Percentiles rank a stretch among this genome's conserved stretches.
These are phyloP conservation scores for Wickerhamiella azyma DNA, from an alignment of 805 yeast species.

Conservation along the genomic window DNA sequence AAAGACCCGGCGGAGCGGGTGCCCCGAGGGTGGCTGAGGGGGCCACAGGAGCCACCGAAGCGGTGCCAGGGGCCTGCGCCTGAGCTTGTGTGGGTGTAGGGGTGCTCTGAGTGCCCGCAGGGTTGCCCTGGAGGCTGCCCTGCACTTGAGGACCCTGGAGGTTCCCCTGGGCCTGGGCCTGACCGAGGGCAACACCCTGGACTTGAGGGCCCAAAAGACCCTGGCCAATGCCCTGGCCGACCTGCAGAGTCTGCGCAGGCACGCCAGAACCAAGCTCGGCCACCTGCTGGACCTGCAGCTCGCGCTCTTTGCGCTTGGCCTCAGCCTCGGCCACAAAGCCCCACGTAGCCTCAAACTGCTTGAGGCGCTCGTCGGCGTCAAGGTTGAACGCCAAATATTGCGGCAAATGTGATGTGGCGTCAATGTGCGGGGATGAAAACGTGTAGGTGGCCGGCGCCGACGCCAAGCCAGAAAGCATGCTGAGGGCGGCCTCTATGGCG, in stretches of 20 bases:
- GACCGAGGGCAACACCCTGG: too few species aligned
- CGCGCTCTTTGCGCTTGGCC: not conserved
- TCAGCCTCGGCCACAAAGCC: not conserved
- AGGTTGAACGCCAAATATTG: conserved; percentile 7
- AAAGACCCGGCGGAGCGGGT: not conserved
- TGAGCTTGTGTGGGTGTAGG: conserved; percentile 17
- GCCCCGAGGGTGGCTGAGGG: too few species aligned
- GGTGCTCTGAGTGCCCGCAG: not conserved
- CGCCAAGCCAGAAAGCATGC: not conserved
- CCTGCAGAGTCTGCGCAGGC: not conserved
- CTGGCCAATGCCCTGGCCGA: too few species aligned
- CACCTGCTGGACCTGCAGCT: not conserved
- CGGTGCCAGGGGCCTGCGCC: conserved; percentile 15
- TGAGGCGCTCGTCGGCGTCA: not conserved
- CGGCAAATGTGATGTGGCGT: not conserved
- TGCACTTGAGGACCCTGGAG: too few species aligned
- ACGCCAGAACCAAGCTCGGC: not conserved
- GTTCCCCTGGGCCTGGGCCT: too few species aligned
- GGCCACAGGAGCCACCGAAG: conserved; percentile 4
- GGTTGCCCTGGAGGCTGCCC: too few species aligned
- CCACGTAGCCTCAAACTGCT: not conserved
- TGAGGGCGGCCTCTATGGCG: not conserved
- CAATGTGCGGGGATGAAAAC: conserved; percentile 1
- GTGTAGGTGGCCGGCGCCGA: not conserved
- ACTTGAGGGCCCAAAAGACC: too few species aligned